Conservation (phyloP, 164 flowering plant genomes). For the Chimonanthus salicifolius region DNA sequence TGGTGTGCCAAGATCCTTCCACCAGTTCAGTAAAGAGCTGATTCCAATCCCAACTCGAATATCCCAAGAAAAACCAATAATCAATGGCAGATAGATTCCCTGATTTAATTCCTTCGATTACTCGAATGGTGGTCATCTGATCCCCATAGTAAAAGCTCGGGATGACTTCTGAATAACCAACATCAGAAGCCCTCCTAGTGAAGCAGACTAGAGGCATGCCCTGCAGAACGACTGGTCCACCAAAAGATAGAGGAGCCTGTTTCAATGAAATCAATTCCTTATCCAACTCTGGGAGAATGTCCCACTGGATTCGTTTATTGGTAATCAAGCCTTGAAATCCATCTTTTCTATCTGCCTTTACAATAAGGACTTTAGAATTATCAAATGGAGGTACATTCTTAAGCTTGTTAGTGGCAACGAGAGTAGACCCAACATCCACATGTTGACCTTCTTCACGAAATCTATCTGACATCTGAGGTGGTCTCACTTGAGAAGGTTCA, state of each 20-base stretch:
- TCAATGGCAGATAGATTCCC: slow-evolving; percentile 40
- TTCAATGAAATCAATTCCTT: slow-evolving; percentile 39
- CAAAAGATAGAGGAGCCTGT: slow-evolving; percentile 72
- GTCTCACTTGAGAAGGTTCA: slow-evolving; percentile 7
- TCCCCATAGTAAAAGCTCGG: slow-evolving; percentile 63
- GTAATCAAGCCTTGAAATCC: slow-evolving; percentile 78
- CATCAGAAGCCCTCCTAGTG: slow-evolving; percentile 20
- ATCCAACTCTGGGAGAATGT: slow-evolving; percentile 36
- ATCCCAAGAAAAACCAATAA: slow-evolving; percentile 89
- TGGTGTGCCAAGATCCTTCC: slow-evolving; percentile 60
- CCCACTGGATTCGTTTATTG: slow-evolving; percentile 77
- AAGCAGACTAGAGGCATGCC: slow-evolving; percentile 68
- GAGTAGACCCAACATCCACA: slow-evolving; percentile 52
- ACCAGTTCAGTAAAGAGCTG: slow-evolving; percentile 74
- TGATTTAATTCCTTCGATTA: slow-evolving; percentile 36
- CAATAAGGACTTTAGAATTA: slow-evolving; percentile 56
- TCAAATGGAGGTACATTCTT: slow-evolving; percentile 49
- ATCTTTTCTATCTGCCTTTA: slow-evolving; percentile 44
- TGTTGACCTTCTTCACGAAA: slow-evolving; percentile 15
- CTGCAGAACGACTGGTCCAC: slow-evolving; percentile 60
- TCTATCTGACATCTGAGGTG: slow-evolving; percentile 19
- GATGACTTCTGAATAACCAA: slow-evolving; percentile 36
- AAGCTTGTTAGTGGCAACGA: slow-evolving; percentile 68
- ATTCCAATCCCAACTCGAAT: slow-evolving; percentile 74
- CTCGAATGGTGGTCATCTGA: slow-evolving; percentile 37